Conservation (phyloP, 768 basidiomycete species). For the Boletales sp. region DNA sequence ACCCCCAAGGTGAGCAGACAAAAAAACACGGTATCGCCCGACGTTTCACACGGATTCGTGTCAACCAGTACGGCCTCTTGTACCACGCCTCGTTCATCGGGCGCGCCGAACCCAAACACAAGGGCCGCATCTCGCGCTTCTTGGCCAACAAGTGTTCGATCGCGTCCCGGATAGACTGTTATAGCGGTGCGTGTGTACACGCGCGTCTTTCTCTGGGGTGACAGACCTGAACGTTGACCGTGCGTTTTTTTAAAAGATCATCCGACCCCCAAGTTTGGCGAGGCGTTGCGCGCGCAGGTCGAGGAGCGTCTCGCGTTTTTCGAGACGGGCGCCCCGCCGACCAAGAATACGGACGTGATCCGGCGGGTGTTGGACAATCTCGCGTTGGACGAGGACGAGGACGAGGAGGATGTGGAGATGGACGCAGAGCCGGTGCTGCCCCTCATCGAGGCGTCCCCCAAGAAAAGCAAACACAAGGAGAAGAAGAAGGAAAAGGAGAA, state of each 20-base stretch:
- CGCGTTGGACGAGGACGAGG: conserved; percentile 62
- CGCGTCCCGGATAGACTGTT: conserved; percentile 95
- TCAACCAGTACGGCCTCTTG: conserved; percentile 97
- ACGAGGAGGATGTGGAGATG: conserved; percentile 46
- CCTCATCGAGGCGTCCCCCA: conserved; percentile 57
- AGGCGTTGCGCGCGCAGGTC: conserved; percentile 89
- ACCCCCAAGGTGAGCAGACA: conserved; percentile 91
- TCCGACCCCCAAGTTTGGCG: conserved; percentile 91
- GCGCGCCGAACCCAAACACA: conserved; percentile 89
- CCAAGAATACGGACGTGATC: conserved; percentile 91
- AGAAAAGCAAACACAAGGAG: conserved; percentile 49
- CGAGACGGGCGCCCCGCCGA: conserved; percentile 84
- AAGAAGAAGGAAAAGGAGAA: conserved; percentile 32
- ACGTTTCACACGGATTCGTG: too few relatives aligned
- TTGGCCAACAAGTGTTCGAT: conserved; percentile 98
- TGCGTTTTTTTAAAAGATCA: conserved; percentile 45
- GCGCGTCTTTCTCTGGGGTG: too few relatives aligned
- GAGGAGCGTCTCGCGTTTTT: conserved; percentile 95
- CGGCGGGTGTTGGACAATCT: conserved; percentile 82
- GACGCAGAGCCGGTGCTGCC: conserved; percentile 49
- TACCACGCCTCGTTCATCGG: conserved; percentile 98
- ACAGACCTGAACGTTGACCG: not conserved
- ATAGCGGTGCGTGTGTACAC: conserved; percentile 72
- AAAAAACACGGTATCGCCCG: too few relatives aligned
- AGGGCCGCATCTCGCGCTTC: conserved; percentile 98